A percentile compares a stretch with the other conserved stretches of the same genome.
Conservation (phyloP, 2,329 filamentous ascomycete species). For the Aspergillus neotritici region DNA sequence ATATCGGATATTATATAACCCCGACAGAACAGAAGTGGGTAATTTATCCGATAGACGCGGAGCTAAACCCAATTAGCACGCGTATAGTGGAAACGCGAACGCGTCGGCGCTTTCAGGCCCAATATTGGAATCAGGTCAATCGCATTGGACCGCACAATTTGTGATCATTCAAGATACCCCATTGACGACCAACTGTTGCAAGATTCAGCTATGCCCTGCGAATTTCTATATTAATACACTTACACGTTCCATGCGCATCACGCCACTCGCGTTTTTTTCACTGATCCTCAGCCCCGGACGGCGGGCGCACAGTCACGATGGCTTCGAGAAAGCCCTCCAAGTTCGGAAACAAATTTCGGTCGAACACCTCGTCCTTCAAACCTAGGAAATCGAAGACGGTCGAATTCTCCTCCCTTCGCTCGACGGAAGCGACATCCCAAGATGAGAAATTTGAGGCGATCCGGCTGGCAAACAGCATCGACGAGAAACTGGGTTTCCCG, state of each 20-base stretch:
- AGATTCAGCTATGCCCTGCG: constrained; percentile 11
- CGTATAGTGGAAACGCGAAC: constrained; percentile 33
- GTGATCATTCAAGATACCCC: constrained; percentile 1
- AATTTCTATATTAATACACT: constrained; percentile 3
- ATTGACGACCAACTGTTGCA: background rate
- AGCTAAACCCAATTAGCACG: constrained; percentile 15
- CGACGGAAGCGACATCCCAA: constrained; percentile 78
- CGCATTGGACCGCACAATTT: constrained; percentile 7
- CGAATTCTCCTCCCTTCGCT: constrained; percentile 65
- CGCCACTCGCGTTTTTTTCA: constrained; percentile 11
- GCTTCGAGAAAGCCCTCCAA: constrained; percentile 51
- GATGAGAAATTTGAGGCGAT: constrained; percentile 89
- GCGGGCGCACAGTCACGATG: constrained; percentile 35
- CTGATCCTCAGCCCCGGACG: constrained; percentile 20
- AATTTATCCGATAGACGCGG: constrained; percentile 20
- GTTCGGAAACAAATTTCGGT: constrained; percentile 58
- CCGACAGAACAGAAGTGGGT: constrained; percentile 3
- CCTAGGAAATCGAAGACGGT: constrained; percentile 67
- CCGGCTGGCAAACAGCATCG: constrained; percentile 77
- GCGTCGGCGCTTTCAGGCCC: constrained; percentile 21
- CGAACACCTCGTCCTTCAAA: constrained; percentile 37
- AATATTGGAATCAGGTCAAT: constrained; percentile 10
- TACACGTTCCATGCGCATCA: constrained; percentile 22
- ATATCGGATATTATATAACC: too few relatives aligned
- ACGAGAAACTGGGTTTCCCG: constrained; percentile 90